Base-by-base conservation (phyloP, 2,329 filamentous ascomycete genomes). In the Penicillium janthinellum region DNA sequence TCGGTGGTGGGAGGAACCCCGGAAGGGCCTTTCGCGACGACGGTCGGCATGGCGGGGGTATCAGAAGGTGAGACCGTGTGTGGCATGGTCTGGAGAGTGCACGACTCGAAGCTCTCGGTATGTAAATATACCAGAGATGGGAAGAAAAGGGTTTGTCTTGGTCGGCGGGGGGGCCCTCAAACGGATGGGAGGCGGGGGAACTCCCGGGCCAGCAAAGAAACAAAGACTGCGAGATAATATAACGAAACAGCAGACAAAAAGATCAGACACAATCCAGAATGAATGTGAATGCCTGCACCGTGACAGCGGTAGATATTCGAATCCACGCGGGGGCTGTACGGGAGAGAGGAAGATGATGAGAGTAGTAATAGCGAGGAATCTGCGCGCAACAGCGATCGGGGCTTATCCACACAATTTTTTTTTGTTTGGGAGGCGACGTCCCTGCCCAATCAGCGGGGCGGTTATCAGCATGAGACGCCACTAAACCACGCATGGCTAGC, bases 1-100 rank as follows among this genome's bases (percentile, higher is more conserved):
- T 87, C 85, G 69, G 85, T 78, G 35, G 87, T 84, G 63, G 89
- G 88, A 65, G 87, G 82, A 50, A 79, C 70, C 53, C 71, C 66
- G 49, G 72, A 74, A 45, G 79, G 72, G 51, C 77, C 74, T 70
- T 83, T 83, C 25, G 80, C 74, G 63, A 84, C 78, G 70, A 81
- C 78, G 64, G 77, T 79, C 61, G 80, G 68, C 75, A 78, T 78
- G 66, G 69, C 73, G 67, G 74, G 73, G 61, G 71, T 63, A 62
- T 73, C 75, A 58, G 75, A 71, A 61, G 77, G 72, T 22, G 78
- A 77, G 42, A 77, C 71, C 44, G 64, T 74, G 70, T 83, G 81
- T 68, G 81, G 82, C 81, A 83, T 83, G 73, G 62, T 78, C 60
- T 56, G 42, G 35, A 38, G 28, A 48, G 48, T 15, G 20, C 51